Base-by-base conservation (phyloP, 202 grass and related monocot species). In the Bolboschoenoplectus hybrid region DNA sequence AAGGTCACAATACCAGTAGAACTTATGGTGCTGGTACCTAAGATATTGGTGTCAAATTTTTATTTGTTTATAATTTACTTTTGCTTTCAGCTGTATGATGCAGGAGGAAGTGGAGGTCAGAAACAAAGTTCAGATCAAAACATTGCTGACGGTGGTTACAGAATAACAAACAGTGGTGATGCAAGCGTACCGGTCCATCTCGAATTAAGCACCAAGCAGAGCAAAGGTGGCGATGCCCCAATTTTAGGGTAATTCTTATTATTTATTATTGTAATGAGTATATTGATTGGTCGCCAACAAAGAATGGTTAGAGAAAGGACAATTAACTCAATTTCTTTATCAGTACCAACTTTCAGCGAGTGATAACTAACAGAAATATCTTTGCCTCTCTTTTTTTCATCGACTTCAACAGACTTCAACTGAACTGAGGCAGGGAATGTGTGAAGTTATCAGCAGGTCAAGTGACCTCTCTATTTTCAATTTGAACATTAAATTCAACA, bases 101-200 rank as follows among this genome's bases (percentile, higher is more conserved):
- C 82, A 53, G 82, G 64, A 84, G 82, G 64, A 84, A 84, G 82
- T 71, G 64, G 82, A 16, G 16, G 45, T 34, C 14, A 57, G 8
- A 71, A 66, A 84, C 34, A 84, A 84, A 32, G 10, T 84, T 52
- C 82, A 84, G 67, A 84, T 44, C 67, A 52, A 44, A 72, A 60
- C 16, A 80, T 6, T 84, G 16, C 51, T 44, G 35, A 51, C 9
- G 67, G 50, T 43, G 49, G 66, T 9, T 20, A 44, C 57, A 56
- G 63, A 84, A 51, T 69, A 36, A 69, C 53, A 69, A 49, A 72
- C 67, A 40, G 76, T 41, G 66, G 41, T 53, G 65, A 84, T 72
- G 82, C 82, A 43, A 84, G 63, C 6, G 63, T 84, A 57, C 82
- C 82, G 17, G 46, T 84, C 17, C 82, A 69, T 69, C 82, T 84